Base-by-base conservation (phyloP, 2,329 filamentous ascomycete genomes). In the Diaporthe sp. region DNA sequence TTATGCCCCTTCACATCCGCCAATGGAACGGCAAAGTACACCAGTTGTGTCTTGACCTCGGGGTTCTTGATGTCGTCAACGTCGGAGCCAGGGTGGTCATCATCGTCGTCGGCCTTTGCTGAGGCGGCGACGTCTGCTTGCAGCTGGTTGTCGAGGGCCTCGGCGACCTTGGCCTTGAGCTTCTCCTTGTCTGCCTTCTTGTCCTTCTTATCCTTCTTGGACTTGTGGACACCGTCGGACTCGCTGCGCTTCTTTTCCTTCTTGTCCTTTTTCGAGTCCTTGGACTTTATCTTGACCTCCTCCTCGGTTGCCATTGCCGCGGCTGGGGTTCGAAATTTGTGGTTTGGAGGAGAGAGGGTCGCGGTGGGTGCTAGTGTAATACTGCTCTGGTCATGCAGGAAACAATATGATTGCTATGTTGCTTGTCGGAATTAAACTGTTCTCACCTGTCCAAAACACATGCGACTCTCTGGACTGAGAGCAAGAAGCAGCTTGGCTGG, bases 11-110 rank as follows among this genome's bases (percentile, higher is more conserved):
- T 97, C 77, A 95, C 94, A 78, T 95, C 92, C 39, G 93, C 93
- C 76, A 97, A 87, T 46, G 95, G 94, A 79, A 94, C 89, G 74
- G 96, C 95, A 82, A 98, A 97, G 42, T 95, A 94, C 73, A 97
- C 94, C 65, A 97, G 87, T 75, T 93, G 73, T 19, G 72, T 73
- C 58, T 74, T 58, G 39, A 75, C 92, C 79, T 86, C 85, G 58
- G 82, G 79, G 39, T 83, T 82, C 83, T 87, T 85, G 73, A 88
- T 82, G 68, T 80, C 73, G 77, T 79, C 86, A 79, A 74, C n/a
- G 46, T 77, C 76, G 68, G 74, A 76, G 61, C 72, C 74, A 6
- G 74, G 72, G 61, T 74, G 71, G 61, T 88, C 86, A 70, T 85
- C 87, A 79, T 88, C 84, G 62, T 85, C 85, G 77, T 85, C 85